Conservation (phyloP, 441 rosid species). For the Breynia disticha region DNA sequence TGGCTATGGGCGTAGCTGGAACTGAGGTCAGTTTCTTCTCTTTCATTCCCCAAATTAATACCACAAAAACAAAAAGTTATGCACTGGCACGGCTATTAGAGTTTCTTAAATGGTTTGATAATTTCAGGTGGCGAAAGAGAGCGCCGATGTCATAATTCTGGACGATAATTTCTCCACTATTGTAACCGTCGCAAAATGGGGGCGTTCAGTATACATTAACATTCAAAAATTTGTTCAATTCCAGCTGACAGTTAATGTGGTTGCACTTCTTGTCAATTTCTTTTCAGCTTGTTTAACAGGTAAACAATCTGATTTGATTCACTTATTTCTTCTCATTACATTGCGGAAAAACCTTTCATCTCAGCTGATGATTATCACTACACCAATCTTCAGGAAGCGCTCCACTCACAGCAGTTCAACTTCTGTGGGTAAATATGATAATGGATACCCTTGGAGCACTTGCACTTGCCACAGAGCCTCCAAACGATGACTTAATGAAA, state of each 20-base stretch:
- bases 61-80: too few species aligned
- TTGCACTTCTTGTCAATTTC: constrained; percentile 39
- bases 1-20: constrained; percentile 59
- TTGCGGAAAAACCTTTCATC: constrained; percentile 1
- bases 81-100: too few species aligned
- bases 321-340: neutral
- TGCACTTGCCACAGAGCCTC: constrained; percentile 46
- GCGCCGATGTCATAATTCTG: constrained; percentile 48
- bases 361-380: constrained; percentile 15
- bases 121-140: constrained; percentile 57
- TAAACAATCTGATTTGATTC: constrained; percentile 13
- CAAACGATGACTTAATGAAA: constrained; percentile 36
- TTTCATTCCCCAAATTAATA: neutral
- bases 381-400: constrained; percentile 24
- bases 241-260: constrained; percentile 52
- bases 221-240: constrained; percentile 53
- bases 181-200: constrained; percentile 39
- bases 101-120: neutral
- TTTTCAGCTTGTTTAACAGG: constrained; percentile 63
- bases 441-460: constrained; percentile 57
- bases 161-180: constrained; percentile 47
- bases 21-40: constrained; percentile 35
- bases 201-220: constrained; percentile 44
- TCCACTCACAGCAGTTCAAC: constrained; percentile 47
- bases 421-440: constrained; percentile 49